phyloP scores from a whole-genome alignment of 75 land plant genomes.

The Isoetes taiwanensis region DNA sequence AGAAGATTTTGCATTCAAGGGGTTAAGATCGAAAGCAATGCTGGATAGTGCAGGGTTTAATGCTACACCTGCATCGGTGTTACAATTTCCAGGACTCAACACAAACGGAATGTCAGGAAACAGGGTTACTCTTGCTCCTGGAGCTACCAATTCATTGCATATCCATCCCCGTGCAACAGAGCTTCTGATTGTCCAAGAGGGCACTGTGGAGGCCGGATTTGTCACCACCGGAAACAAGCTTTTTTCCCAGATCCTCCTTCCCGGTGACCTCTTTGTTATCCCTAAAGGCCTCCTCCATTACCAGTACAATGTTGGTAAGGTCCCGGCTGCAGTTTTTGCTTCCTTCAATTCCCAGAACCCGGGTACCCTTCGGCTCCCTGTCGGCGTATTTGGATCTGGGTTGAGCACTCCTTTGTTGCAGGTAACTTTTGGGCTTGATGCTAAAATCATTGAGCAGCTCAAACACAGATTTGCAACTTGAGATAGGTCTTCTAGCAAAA shows the following conservation, averaged over 20 bases:
- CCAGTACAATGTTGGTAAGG: neutral
- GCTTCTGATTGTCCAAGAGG: neutral
- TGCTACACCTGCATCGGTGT: too few species aligned
- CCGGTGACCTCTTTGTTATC: conserved; percentile 3
- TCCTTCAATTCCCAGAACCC: neutral
- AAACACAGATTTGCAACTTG: too few species aligned
- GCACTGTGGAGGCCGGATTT: neutral
- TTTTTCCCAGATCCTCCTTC: neutral
- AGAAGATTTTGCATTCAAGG: too few species aligned
- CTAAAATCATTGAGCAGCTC: too few species aligned
- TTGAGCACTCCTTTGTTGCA: too few species aligned
- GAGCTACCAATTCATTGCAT: neutral
- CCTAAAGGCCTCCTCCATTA: neutral
- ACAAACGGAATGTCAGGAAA: neutral
- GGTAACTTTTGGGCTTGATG: too few species aligned
- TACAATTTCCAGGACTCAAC: neutral
- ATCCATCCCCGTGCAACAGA: conserved; percentile 1
- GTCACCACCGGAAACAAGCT: neutral
- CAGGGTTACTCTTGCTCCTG: neutral
- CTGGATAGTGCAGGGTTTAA: too few species aligned
- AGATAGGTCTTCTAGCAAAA: too few species aligned
- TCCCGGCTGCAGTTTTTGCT: neutral
- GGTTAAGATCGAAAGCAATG: too few species aligned
- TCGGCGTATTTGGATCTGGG: too few species aligned
- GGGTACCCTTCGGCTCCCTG: too few species aligned